Evolutionary conservation across 208 protist species (phyloP).

Genomic region (Leishmania braziliensis): DNA sequence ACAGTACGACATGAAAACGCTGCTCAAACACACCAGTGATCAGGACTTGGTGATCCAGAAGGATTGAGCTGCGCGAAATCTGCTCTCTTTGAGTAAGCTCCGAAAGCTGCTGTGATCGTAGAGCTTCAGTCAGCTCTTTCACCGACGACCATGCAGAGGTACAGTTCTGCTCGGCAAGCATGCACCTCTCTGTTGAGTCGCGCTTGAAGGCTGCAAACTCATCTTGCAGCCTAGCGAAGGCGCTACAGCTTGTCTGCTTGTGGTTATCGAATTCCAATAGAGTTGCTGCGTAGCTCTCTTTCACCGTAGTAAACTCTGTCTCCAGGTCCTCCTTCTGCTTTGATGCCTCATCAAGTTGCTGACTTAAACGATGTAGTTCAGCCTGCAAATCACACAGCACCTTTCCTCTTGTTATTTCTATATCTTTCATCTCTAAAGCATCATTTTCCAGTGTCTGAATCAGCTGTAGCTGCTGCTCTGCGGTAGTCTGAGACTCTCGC

Average conservation of each 20-base stretch:
- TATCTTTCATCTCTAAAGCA: constrained; percentile 36
- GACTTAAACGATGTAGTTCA: constrained; percentile 18
- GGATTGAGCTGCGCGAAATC: constrained; percentile 9
- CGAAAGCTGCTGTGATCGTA: constrained; percentile 29
- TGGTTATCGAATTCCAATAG: constrained; percentile 61
- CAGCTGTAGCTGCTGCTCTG: constrained; percentile 42
- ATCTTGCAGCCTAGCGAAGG: background rate
- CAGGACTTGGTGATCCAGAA: constrained; percentile 7
- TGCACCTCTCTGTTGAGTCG: constrained; percentile 19
- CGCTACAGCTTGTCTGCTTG: constrained; percentile 27
- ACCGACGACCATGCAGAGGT: constrained; percentile 25
- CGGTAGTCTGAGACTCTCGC: constrained; percentile 14
- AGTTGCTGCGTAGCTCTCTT: constrained; percentile 66
- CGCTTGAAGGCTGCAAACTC: constrained; percentile 22
- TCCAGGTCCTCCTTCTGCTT: constrained; percentile 49
- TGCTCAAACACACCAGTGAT: background rate
- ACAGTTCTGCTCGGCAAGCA: constrained; percentile 33
- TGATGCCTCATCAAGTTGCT: constrained; percentile 24
- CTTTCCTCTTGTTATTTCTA: constrained; percentile 23
- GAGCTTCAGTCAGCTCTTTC: constrained; percentile 33
- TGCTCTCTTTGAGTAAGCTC: constrained; percentile 25
- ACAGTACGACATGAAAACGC: background rate
- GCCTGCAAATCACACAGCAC: constrained; percentile 39
- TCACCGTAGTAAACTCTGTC: constrained; percentile 50
- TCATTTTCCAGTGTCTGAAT: constrained; percentile 53